Evolutionary conservation across 2,329 filamentous ascomycete species (phyloP).

Genomic region (Fusarium abutilonis): DNA sequence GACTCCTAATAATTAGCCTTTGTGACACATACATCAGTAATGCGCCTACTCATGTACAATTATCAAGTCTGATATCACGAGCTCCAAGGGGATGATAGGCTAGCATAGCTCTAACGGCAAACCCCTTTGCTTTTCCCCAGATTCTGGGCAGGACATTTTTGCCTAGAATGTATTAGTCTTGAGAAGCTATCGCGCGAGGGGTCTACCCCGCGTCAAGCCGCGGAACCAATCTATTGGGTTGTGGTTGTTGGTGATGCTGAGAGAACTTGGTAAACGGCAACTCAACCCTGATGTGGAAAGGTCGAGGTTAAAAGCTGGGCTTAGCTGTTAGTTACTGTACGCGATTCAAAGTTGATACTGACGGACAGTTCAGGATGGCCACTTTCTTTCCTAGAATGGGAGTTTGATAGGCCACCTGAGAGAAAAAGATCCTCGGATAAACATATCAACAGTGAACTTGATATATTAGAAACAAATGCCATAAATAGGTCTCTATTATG

Average conservation of each 20-base stretch:
- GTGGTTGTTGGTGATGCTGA: constrained; percentile 3
- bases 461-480: not conserved
- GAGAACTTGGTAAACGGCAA: constrained; percentile 14
- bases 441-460: not conserved
- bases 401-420: constrained; percentile 3
- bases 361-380: not conserved
- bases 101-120: not conserved
- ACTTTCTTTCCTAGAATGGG: constrained; percentile 5
- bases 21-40: constrained; percentile 9
- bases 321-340: not conserved
- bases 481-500: not conserved
- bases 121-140: constrained; percentile 25
- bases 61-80: constrained; percentile 20
- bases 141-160: constrained; percentile 33
- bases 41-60: not conserved
- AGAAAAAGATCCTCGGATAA: not conserved
- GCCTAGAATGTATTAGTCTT: constrained; percentile 25
- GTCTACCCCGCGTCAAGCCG: constrained; percentile 20
- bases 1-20: constrained; percentile 7
- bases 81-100: constrained; percentile 8
- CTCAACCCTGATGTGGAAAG: constrained; percentile 33
- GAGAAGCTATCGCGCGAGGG: constrained; percentile 5
- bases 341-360: not conserved
- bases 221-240: constrained; percentile 14
- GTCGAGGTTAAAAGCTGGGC: not conserved